Conservation (phyloP, 1,139 yeast species). For the Debaryomyces nepalensis region DNA sequence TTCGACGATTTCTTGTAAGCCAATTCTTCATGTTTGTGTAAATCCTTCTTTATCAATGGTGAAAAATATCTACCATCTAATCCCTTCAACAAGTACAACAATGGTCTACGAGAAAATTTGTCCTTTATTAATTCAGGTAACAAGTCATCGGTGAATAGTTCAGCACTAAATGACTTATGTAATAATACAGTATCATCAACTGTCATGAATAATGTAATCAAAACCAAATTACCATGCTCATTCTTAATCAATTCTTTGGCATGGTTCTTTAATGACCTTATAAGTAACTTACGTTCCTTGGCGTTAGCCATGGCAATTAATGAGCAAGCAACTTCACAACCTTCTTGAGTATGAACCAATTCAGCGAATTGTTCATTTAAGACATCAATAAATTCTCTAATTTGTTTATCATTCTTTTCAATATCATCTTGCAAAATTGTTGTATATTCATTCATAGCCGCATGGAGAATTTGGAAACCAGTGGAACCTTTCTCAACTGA, state of each 20-base stretch:
- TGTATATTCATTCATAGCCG: slow-evolving; percentile 90
- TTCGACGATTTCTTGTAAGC: slow-evolving; percentile 76
- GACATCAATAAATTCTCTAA: slow-evolving; percentile 81
- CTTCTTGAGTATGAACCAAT: slow-evolving; percentile 93
- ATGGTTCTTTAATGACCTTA: slow-evolving; percentile 75
- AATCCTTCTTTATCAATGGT: slow-evolving; percentile 65
- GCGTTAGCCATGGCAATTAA: slow-evolving; percentile 85
- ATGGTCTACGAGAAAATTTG: slow-evolving; percentile 88
- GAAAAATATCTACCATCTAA: slow-evolving; percentile 83
- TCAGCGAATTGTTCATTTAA: slow-evolving; percentile 91
- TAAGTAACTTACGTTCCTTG: slow-evolving; percentile 83
- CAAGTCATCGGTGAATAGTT: slow-evolving; percentile 56
- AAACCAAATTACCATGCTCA: slow-evolving; percentile 83
- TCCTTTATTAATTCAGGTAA: slow-evolving; percentile 65
- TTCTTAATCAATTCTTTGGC: slow-evolving; percentile 75
- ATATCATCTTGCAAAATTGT: slow-evolving; percentile 61
- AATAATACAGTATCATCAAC: slow-evolving; percentile 93
- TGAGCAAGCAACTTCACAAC: slow-evolving; percentile 85
- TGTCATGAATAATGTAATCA: slow-evolving; percentile 78
- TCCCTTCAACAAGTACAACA: slow-evolving; percentile 79
- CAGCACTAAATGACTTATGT: slow-evolving; percentile 69
- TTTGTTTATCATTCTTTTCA: slow-evolving; percentile 58
- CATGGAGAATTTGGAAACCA: slow-evolving; percentile 94
- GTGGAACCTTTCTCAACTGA: slow-evolving; percentile 95
- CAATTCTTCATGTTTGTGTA: slow-evolving; percentile 62